A percentile compares a stretch with the other conserved stretches of the same genome.
Evolutionary conservation across 768 basidiomycete species (phyloP).

Genomic region (Naganishia vishniacii): DNA sequence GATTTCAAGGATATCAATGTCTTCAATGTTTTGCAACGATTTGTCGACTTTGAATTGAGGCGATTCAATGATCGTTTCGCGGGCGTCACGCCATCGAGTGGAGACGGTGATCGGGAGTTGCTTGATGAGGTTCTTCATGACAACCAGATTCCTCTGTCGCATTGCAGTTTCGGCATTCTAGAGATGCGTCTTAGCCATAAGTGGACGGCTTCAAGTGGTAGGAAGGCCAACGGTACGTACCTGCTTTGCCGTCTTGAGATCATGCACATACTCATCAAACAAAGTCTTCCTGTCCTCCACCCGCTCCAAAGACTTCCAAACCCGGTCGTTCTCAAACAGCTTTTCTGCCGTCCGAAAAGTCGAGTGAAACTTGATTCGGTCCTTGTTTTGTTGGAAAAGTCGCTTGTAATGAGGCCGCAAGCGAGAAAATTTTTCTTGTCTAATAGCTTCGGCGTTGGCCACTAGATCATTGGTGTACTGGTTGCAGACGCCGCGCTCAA

Average conservation of each 20-base stretch:
- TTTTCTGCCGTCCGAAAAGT: conserved; percentile 84
- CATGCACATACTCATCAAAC: conserved; percentile 84
- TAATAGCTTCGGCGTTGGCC: conserved; percentile 78
- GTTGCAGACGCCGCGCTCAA: conserved; percentile 1
- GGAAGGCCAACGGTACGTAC: conserved; percentile 49
- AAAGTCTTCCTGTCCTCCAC: conserved; percentile 79
- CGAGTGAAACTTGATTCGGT: conserved; percentile 83
- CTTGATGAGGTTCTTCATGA: conserved; percentile 79
- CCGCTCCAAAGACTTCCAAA: conserved; percentile 74
- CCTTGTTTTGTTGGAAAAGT: conserved; percentile 66
- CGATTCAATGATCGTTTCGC: conserved; percentile 67
- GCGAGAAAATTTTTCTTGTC: conserved; percentile 73
- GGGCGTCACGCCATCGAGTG: conserved; percentile 86
- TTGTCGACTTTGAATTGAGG: conserved; percentile 70
- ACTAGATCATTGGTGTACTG: conserved; percentile 76
- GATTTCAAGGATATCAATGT: conserved; percentile 81
- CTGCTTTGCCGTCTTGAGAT: conserved; percentile 81
- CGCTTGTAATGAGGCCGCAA: conserved; percentile 75
- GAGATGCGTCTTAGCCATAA: background rate
- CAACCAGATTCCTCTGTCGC: conserved; percentile 63
- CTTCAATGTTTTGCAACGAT: conserved; percentile 75
- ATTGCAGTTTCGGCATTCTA: conserved; percentile 38
- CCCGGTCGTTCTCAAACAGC: conserved; percentile 76
- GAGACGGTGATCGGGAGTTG: conserved; percentile 81
- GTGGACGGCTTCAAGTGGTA: background rate